Conservation (phyloP, 441 rosid genomes). For the Capsella rubella region DNA sequence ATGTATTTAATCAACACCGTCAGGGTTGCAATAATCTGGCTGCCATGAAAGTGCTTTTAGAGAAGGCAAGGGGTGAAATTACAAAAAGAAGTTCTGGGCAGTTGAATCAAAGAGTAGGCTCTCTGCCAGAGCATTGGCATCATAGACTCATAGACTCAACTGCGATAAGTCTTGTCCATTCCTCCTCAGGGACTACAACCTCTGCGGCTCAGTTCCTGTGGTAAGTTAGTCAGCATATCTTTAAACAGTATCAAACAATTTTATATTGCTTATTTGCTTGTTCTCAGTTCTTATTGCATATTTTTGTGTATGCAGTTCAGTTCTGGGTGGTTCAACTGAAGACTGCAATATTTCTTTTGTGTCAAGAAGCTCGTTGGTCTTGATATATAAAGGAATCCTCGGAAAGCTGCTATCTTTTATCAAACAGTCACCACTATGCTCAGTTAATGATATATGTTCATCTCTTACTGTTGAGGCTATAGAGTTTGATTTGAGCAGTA, state of each 20-base stretch:
- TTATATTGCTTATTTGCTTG: conserved; percentile 30
- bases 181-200: conserved; percentile 52
- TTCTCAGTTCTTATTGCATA: conserved; percentile 22
- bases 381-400: conserved; percentile 58
- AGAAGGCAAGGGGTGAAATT: conserved; percentile 72
- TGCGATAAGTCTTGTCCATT: conserved; percentile 65
- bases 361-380: conserved; percentile 59
- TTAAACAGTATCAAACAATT: conserved; percentile 24
- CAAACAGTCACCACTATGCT: conserved; percentile 64
- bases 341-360: conserved; percentile 59
- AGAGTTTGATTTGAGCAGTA: conserved; percentile 45
- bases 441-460: conserved; percentile 61
- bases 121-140: conserved; percentile 70
- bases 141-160: conserved; percentile 81
- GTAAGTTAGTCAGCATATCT: conserved; percentile 56
- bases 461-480: conserved; percentile 49
- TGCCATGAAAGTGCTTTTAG: conserved; percentile 67
- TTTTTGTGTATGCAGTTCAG: conserved; percentile 67
- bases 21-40: conserved; percentile 50
- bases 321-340: conserved; percentile 75
- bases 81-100: conserved; percentile 50
- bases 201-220: conserved; percentile 66
- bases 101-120: conserved; percentile 50
- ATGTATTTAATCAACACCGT: conserved; percentile 53
- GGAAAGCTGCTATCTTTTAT: conserved; percentile 64